Conservation (phyloP, 306 rosid genomes). For the Hippophae rhamnoides region DNA sequence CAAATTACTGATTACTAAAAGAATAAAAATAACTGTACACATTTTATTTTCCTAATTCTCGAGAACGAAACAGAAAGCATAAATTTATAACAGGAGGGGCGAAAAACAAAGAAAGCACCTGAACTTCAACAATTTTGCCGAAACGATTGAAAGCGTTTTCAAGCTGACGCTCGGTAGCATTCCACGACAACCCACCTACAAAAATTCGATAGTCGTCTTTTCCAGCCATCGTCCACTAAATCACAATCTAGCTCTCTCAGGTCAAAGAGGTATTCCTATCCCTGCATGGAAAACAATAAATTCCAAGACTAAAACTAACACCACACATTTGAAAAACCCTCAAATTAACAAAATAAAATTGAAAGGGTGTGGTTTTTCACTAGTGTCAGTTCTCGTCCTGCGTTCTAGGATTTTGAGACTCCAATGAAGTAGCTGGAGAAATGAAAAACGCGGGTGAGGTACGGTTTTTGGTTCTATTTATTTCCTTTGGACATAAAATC, state of each 20-base stretch:
- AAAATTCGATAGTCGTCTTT: constrained; percentile 82
- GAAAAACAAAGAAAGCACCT: constrained; percentile 31
- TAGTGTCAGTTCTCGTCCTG: too few species aligned
- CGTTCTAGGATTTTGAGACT: too few species aligned
- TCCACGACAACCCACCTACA: constrained; percentile 88
- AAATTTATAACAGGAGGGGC: background rate
- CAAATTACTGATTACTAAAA: too few species aligned
- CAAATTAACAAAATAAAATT: too few species aligned
- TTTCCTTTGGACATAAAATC: too few species aligned
- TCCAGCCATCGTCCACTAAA: constrained; percentile 47
- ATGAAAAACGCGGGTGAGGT: too few species aligned
- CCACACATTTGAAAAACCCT: background rate
- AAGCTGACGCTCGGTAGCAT: constrained; percentile 83
- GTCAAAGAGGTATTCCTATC: background rate
- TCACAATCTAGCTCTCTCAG: constrained; percentile 5
- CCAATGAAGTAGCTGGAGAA: too few species aligned
- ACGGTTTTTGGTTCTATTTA: too few species aligned
- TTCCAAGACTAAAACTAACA: background rate
- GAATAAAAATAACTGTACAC: background rate
- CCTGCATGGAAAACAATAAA: background rate
- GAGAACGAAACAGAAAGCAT: constrained; percentile 9
- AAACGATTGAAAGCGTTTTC: constrained; percentile 69
- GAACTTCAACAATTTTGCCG: constrained; percentile 72
- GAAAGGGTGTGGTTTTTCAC: too few species aligned
- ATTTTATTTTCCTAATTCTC: background rate